Conservation (phyloP, 345 rosid genomes). For the Salix viminalis region DNA sequence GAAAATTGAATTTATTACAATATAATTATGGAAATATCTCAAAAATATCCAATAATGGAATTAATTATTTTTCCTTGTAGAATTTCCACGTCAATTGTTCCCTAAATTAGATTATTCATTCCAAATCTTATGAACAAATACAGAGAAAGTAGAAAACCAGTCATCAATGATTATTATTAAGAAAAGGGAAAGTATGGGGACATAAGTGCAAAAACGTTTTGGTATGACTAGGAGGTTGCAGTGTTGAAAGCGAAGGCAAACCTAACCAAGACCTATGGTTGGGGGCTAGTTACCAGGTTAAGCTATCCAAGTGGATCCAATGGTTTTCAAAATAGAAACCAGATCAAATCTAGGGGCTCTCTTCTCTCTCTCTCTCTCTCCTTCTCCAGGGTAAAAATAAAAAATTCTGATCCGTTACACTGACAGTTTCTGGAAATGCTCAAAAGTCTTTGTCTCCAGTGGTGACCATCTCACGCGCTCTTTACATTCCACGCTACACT, state of each 20-base stretch:
- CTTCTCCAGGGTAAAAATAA: no score
- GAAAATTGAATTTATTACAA: not conserved
- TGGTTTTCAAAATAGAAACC: constrained; percentile 17
- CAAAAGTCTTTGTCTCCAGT: not conserved
- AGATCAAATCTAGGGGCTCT: constrained; percentile 30
- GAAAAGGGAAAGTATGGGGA: not conserved
- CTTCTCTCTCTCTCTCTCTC: not conserved
- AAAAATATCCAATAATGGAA: not conserved
- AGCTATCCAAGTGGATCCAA: constrained; percentile 12
- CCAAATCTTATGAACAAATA: not conserved
- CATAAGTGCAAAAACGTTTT: not conserved
- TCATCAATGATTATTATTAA: not conserved
- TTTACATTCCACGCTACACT: constrained; percentile 8
- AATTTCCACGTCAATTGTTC: not conserved
- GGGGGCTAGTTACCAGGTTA: not conserved
- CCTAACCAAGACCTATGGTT: constrained; percentile 4
- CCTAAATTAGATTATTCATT: not conserved
- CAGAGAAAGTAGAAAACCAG: not conserved
- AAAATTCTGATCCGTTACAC: not conserved
- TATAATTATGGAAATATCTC: not conserved
- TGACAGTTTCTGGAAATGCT: constrained; percentile 3
- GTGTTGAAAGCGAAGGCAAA: not conserved
- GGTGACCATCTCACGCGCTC: not conserved
- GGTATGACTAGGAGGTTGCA: no score
- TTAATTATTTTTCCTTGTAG: not conserved